These are phyloP conservation scores for Gentiana straminea DNA, from an alignment of 257 asterid species.

Conservation along the genomic window DNA sequence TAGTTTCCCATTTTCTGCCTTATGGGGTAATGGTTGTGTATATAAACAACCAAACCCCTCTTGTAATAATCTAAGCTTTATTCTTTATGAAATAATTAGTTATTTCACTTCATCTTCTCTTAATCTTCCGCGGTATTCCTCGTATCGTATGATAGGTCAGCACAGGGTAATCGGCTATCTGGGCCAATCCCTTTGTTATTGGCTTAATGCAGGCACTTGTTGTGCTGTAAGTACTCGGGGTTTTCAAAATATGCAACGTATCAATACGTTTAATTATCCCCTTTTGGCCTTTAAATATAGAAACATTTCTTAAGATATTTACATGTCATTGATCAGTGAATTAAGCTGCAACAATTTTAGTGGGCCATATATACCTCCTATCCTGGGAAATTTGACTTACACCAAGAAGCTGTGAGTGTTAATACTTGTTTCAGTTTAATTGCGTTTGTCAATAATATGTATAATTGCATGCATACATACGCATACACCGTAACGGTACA, in stretches of 20 bases:
- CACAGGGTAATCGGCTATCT: slow-evolving; percentile 52
- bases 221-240: slow-evolving; percentile 62
- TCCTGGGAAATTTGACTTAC: slow-evolving; percentile 85
- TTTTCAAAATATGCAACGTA: background rate
- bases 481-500: too few species aligned
- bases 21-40: too few species aligned
- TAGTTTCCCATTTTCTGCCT: too few species aligned
- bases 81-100: too few species aligned
- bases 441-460: too few species aligned
- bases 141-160: slow-evolving; percentile 20
- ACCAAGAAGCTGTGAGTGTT: slow-evolving; percentile 77
- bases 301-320: too few species aligned
- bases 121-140: background rate
- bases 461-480: too few species aligned
- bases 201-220: slow-evolving; percentile 99
- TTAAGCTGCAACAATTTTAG: slow-evolving; percentile 77
- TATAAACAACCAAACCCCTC: too few species aligned
- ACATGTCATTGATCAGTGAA: slow-evolving; percentile 36
- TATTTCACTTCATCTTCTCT: too few species aligned
- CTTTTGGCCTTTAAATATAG: background rate
- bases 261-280: background rate
- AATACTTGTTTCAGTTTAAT: too few species aligned
- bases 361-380: slow-evolving; percentile 68
- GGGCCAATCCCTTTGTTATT: slow-evolving; percentile 88
- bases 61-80: too few species aligned